These are phyloP conservation scores for Leccinum broughii DNA, from an alignment of 768 basidiomycete genomes.

Conservation along the genomic window DNA sequence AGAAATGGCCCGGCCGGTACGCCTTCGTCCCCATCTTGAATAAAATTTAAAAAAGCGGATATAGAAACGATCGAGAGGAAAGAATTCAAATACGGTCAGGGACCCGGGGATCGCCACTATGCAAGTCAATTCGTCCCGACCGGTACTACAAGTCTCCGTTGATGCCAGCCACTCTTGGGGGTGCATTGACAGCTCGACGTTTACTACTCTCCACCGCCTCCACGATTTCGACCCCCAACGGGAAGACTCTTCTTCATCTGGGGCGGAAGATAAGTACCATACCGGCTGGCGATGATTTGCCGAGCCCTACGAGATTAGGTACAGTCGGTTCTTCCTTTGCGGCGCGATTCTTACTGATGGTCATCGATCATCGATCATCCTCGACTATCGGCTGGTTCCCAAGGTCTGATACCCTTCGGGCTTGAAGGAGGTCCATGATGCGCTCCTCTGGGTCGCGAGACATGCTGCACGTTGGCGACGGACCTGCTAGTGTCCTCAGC, in stretches of 20 bases:
- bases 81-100: slow-evolving; percentile 56
- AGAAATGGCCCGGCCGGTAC: slow-evolving; percentile 37
- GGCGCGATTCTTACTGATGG: slow-evolving; percentile 42
- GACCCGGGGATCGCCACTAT: slow-evolving; percentile 47
- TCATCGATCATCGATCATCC: slow-evolving; percentile 45
- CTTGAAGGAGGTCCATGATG: slow-evolving; percentile 55
- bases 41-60: slow-evolving; percentile 39
- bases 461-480: slow-evolving; percentile 27
- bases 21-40: slow-evolving; percentile 54
- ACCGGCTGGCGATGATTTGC: slow-evolving; percentile 49
- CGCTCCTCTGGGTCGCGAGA: slow-evolving; percentile 51
- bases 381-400: slow-evolving; percentile 63
- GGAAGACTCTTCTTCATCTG: slow-evolving; percentile 59
- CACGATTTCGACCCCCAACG: slow-evolving; percentile 20
- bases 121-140: background rate
- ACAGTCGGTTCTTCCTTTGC: slow-evolving; percentile 59
- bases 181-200: slow-evolving; percentile 53
- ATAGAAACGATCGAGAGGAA: slow-evolving; percentile 52
- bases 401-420: slow-evolving; percentile 38
- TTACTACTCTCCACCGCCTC: slow-evolving; percentile 50
- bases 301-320: slow-evolving; percentile 49
- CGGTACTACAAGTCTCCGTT: background rate
- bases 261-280: slow-evolving; percentile 57
- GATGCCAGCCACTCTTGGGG: background rate
- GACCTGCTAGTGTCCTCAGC: background rate